Conservation (phyloP, 495 filamentous ascomycete genomes). For the Viridothelium virens region DNA sequence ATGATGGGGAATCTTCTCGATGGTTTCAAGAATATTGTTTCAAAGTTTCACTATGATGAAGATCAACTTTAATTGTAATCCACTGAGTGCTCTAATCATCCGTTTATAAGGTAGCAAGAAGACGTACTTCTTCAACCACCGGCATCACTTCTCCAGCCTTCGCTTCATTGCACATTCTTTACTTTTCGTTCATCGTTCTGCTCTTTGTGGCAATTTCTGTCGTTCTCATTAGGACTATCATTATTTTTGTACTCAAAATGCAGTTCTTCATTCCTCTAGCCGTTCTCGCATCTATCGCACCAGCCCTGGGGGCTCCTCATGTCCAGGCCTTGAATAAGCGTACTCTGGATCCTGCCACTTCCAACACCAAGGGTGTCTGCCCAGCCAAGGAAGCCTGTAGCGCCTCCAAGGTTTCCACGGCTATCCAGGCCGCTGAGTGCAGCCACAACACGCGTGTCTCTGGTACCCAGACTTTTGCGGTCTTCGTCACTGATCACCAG, state of each 20-base stretch:
- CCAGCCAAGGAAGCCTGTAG: background rate
- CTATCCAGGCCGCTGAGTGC: constrained; percentile 39
- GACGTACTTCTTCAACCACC: background rate
- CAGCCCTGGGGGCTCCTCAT: background rate
- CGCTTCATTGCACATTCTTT: constrained; percentile 3
- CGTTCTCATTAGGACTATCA: background rate
- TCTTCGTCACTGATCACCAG: constrained; percentile 35
- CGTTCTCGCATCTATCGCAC: constrained; percentile 2
- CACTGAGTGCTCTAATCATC: background rate
- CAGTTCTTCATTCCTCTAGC: background rate
- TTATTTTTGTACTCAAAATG: background rate
- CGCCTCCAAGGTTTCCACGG: constrained; percentile 30
- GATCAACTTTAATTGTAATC: background rate
- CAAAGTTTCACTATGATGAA: constrained; percentile 1
- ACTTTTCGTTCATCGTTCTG: background rate
- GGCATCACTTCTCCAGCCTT: background rate
- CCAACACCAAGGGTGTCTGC: constrained; percentile 10
- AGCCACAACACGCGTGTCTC: constrained; percentile 37
- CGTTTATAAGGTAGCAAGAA: background rate
- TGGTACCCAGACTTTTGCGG: constrained; percentile 35
- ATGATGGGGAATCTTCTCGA: too few relatives aligned
- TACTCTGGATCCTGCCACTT: background rate
- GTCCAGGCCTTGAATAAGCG: constrained; percentile 2
- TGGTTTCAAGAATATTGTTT: constrained; percentile 1
- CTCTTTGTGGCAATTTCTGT: background rate